A percentile compares a stretch with the other conserved stretches of the same genome.
Evolutionary conservation across 352 stramenopile genomes (phyloP).

Genomic region (Globisporangium barbulae): DNA sequence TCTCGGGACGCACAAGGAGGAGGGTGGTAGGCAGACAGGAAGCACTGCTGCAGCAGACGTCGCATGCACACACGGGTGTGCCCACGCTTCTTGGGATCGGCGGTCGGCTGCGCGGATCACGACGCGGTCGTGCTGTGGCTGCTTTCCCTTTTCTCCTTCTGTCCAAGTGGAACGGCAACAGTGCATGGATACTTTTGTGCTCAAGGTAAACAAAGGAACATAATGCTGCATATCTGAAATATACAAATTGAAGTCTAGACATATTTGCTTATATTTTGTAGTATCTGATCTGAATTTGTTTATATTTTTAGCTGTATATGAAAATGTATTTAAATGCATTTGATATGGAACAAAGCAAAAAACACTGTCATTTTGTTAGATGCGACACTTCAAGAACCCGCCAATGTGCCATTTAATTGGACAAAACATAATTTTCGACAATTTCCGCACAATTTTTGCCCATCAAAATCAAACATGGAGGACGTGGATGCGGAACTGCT

Average conservation of each 20-base stretch:
- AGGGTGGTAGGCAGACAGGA: background rate
- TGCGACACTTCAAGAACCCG: slow-evolving; percentile 8
- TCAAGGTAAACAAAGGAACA: background rate
- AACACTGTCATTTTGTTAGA: background rate
- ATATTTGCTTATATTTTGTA: background rate
- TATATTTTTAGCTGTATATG: too few species aligned
- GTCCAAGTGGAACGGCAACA: background rate
- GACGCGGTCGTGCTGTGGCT: background rate
- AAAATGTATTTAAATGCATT: too few species aligned
- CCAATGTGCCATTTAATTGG: slow-evolving; percentile 6
- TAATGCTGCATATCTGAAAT: background rate
- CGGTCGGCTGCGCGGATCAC: too few species aligned
- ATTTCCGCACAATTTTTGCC: background rate
- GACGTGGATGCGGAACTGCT: slow-evolving; percentile 48
- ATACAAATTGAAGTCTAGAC: background rate
- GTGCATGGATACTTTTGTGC: background rate
- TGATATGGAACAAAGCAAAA: background rate
- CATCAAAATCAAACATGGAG: slow-evolving; percentile 33
- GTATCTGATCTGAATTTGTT: too few species aligned
- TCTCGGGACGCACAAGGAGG: background rate
- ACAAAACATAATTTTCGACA: background rate
- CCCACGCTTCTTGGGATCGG: too few species aligned
- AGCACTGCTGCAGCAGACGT: background rate
- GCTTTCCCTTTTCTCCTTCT: background rate
- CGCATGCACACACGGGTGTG: background rate